phyloP scores from a whole-genome alignment of 2,329 filamentous ascomycete genomes.

The Fusarium sp. region DNA sequence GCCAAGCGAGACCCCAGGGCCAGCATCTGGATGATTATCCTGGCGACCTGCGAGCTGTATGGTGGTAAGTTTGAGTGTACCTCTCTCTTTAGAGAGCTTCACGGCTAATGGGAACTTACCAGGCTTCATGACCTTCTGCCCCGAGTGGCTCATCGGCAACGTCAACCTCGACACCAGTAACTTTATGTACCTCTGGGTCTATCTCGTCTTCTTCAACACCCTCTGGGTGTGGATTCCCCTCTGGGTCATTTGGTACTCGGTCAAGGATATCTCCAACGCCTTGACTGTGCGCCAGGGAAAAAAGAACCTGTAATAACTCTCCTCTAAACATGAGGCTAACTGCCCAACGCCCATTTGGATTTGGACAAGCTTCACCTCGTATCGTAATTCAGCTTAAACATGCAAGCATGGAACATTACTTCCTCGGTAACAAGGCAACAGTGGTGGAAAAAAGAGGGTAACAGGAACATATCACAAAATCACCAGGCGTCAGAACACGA shows the following conservation, averaged over 20 bases:
- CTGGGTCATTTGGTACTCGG: slow-evolving; percentile 71
- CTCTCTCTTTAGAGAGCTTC: neutral
- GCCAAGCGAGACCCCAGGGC: slow-evolving; percentile 68
- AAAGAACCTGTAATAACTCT: slow-evolving; percentile 49
- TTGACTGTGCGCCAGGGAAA: slow-evolving; percentile 56
- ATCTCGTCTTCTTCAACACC: slow-evolving; percentile 78
- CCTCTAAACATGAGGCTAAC: neutral
- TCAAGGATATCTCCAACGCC: slow-evolving; percentile 69
- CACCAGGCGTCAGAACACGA: neutral
- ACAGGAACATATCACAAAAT: neutral
- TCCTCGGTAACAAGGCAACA: neutral
- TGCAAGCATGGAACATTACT: neutral
- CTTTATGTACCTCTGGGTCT: slow-evolving; percentile 79
- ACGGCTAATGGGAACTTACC: neutral
- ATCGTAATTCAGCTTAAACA: neutral
- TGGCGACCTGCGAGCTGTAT: slow-evolving; percentile 78
- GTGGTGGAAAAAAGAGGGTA: neutral
- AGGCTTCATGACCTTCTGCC: slow-evolving; percentile 81
- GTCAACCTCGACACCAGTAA: slow-evolving; percentile 76
- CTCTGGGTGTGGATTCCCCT: slow-evolving; percentile 77
- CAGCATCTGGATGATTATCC: slow-evolving; percentile 75
- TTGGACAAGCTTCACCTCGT: too few species aligned
- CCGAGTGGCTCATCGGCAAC: slow-evolving; percentile 77
- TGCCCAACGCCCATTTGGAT: too few species aligned
- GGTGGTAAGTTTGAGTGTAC: slow-evolving; percentile 64